These are phyloP conservation scores for Macrophomina phaseolina DNA, from an alignment of 2,329 filamentous ascomycete species.

Conservation along the genomic window DNA sequence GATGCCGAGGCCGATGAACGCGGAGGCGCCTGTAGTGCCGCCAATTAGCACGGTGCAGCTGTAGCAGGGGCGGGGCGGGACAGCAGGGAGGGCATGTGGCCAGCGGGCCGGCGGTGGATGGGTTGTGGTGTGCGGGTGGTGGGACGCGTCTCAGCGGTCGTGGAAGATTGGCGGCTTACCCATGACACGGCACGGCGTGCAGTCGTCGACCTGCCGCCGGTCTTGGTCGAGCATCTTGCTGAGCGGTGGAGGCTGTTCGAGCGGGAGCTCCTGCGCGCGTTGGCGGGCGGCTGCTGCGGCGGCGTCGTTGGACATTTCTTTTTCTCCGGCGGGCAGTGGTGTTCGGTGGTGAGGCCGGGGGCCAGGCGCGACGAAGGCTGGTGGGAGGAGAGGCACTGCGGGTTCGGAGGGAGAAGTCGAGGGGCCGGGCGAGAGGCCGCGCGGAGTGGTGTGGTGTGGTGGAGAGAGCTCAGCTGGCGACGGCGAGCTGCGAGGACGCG, in stretches of 20 bases:
- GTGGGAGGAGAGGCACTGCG: too few species aligned
- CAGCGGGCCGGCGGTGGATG: too few species aligned
- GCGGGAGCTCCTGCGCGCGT: constrained; percentile 44
- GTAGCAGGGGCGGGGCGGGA: too few species aligned
- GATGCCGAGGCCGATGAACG: constrained; percentile 53
- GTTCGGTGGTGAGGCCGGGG: too few species aligned
- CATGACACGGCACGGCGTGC: constrained; percentile 71
- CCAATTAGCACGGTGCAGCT: too few species aligned
- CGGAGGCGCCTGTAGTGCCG: constrained; percentile 45
- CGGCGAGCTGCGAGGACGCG: too few species aligned
- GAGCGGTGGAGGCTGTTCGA: constrained; percentile 34
- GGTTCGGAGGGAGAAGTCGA: too few species aligned
- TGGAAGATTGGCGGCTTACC: constrained; percentile 55
- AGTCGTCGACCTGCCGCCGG: constrained; percentile 58
- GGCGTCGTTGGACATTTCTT: constrained; percentile 47
- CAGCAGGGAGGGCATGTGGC: too few species aligned
- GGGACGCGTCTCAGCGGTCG: neutral
- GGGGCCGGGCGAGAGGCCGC: too few species aligned
- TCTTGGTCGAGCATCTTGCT: constrained; percentile 14
- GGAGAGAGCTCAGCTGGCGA: too few species aligned
- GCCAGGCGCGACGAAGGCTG: too few species aligned
- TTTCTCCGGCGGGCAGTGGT: neutral
- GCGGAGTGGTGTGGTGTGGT: too few species aligned
- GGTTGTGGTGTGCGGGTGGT: neutral
- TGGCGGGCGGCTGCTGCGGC: constrained; percentile 63